phyloP scores from a whole-genome alignment of 202 grass and related monocot species.

The Saccharum hybrid region DNA sequence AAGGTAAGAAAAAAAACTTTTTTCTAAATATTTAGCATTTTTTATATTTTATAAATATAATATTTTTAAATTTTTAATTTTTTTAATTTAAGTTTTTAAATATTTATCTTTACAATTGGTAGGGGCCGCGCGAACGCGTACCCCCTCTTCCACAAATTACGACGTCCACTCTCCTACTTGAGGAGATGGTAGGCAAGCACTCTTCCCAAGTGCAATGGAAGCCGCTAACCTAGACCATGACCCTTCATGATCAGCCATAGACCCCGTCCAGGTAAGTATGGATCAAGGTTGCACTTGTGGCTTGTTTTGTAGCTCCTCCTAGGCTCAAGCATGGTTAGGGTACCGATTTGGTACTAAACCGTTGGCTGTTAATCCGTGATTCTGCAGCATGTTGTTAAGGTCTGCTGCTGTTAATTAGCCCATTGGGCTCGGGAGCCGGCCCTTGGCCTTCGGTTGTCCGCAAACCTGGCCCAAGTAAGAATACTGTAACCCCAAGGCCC shows the following conservation, averaged over 20 bases:
- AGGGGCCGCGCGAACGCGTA: conserved; percentile 58
- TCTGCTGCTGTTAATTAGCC: background rate
- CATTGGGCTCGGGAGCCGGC: background rate
- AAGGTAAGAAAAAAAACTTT: no score
- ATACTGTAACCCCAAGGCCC: no score
- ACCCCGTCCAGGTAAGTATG: background rate
- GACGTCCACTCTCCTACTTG: background rate
- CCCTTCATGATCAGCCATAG: background rate
- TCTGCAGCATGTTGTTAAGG: background rate
- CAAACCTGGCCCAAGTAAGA: background rate
- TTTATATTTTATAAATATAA: no score
- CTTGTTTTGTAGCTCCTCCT: background rate
- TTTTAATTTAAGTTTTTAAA: no score
- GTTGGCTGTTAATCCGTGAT: background rate
- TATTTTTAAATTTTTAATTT: no score
- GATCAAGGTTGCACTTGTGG: background rate
- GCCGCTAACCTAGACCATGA: background rate
- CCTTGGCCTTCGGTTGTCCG: background rate
- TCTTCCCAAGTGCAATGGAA: background rate
- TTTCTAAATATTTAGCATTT: no score
- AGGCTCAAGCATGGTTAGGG: background rate
- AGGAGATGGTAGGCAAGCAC: background rate
- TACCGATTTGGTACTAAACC: background rate
- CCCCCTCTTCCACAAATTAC: conserved; percentile 59
- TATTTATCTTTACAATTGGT: no score